Evolutionary conservation across 164 flowering plant species (phyloP).

Genomic region (Nymphaea thermarum): DNA sequence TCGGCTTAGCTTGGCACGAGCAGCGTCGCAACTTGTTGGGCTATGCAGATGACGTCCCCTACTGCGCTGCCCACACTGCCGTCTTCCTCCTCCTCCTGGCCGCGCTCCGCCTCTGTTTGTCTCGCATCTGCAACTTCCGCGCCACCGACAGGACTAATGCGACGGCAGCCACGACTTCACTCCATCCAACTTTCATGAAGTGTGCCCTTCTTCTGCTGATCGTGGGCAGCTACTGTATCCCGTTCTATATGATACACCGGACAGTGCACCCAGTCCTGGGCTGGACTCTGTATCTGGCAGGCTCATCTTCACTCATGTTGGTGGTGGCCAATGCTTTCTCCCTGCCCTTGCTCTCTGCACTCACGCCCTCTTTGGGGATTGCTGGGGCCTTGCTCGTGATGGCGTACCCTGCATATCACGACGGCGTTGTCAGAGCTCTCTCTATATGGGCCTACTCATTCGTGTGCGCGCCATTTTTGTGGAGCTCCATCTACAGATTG

Average conservation of each 20-base stretch:
- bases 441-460: slow-evolving; percentile 66
- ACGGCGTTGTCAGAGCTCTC: slow-evolving; percentile 67
- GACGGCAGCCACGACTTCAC: not conserved
- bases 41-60: slow-evolving; percentile 16
- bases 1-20: slow-evolving; percentile 64
- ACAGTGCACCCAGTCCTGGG: slow-evolving; percentile 79
- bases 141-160: not conserved
- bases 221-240: slow-evolving; percentile 50
- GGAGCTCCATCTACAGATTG: slow-evolving; percentile 40
- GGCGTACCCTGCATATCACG: slow-evolving; percentile 71
- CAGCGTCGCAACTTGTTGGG: slow-evolving; percentile 46
- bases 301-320: slow-evolving; percentile 45
- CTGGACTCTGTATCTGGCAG: slow-evolving; percentile 73
- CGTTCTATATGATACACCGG: slow-evolving; percentile 61
- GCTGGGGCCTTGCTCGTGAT: slow-evolving; percentile 60
- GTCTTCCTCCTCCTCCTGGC: not conserved
- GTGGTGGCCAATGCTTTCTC: slow-evolving; percentile 42
- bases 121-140: not conserved
- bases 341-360: slow-evolving; percentile 50
- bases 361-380: slow-evolving; percentile 53
- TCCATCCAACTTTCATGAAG: not conserved
- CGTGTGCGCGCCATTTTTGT: slow-evolving; percentile 53
- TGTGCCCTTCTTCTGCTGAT: slow-evolving; percentile 11
- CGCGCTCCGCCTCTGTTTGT: not conserved
- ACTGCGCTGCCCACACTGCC: not conserved